Evolutionary conservation across 305 asterid species (phyloP), one percentile per base, ranked within the genome.

Genomic region (Lippia alba): DNA sequence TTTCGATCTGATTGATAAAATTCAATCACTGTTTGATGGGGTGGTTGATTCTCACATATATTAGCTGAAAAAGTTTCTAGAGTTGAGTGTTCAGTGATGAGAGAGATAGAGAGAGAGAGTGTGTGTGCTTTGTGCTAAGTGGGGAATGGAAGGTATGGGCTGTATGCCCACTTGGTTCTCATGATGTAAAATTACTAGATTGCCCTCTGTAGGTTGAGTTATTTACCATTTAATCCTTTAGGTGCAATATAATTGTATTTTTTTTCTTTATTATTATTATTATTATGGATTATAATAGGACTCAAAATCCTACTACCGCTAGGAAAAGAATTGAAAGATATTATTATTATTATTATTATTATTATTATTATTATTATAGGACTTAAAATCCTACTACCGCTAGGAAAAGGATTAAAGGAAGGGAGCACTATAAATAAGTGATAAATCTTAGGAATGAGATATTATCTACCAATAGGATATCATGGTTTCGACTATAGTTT

Each of bases 201-300:
- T 68, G 18, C 76, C 84, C 81, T 74, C 64, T 5, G 45, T 61
- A 61, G 56, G 71, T 66, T 72, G 77, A 72, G 75, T 58, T 66
- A 32, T 12, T 24, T 39, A 58, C 70, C 40, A 64, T 69, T 69
- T 49, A 54, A 54, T 51, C 16, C 12, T 15, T 66, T 39, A 45
- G 60, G 57, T 8, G 9, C 58, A 11, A n/a, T 51, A 44, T 61
- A 54, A 51, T 46, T 58, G 17, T 66, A 18, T 62, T 73, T 49
- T n/a, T n/a, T n/a, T n/a, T n/a, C n/a, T n/a, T n/a, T n/a, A n/a
- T n/a, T n/a, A n/a, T n/a, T n/a, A n/a, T n/a, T n/a, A n/a, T n/a
- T n/a, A n/a, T n/a, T n/a, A n/a, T n/a, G n/a, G n/a, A n/a, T n/a
- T n/a, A n/a, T n/a, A n/a, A n/a, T n/a, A n/a, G n/a, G n/a, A n/a